A percentile compares a stretch with the other conserved stretches of the same genome.
phyloP scores from a whole-genome alignment of 2,329 filamentous ascomycete species.

The Calonectria montana region DNA sequence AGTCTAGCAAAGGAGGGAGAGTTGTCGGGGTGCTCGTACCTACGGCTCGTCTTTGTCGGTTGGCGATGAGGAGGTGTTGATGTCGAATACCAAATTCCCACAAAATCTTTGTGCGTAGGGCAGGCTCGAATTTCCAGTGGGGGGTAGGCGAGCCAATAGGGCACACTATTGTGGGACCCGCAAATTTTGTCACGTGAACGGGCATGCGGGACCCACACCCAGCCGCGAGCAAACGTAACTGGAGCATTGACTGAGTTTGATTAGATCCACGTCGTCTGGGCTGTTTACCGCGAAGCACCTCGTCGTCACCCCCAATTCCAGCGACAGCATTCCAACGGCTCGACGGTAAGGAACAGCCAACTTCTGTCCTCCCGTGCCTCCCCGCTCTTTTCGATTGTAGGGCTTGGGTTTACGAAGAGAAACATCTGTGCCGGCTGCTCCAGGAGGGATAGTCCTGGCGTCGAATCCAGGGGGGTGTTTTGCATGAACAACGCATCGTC shows the following conservation, averaged over 20 bases:
- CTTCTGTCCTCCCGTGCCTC: slow-evolving; percentile 35
- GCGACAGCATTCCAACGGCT: slow-evolving; percentile 40
- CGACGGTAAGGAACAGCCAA: slow-evolving; percentile 27
- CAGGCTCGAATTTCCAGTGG: slow-evolving; percentile 50
- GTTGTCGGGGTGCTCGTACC: slow-evolving; percentile 50
- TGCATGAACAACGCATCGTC: slow-evolving; percentile 33
- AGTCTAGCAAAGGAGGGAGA: slow-evolving; percentile 29
- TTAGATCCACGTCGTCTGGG: slow-evolving; percentile 35
- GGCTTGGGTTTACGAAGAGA: slow-evolving; percentile 23
- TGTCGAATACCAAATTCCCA: slow-evolving; percentile 51
- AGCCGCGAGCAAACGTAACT: slow-evolving; percentile 32
- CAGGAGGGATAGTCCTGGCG: slow-evolving; percentile 23
- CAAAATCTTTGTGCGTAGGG: slow-evolving; percentile 58
- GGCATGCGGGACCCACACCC: slow-evolving; percentile 12
- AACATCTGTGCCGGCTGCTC: slow-evolving; percentile 28
- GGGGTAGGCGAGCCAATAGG: slow-evolving; percentile 53
- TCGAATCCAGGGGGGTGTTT: slow-evolving; percentile 34
- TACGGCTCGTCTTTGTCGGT: slow-evolving; percentile 55
- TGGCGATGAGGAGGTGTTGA: slow-evolving; percentile 53
- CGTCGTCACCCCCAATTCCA: slow-evolving; percentile 42
- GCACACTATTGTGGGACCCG: slow-evolving; percentile 13
- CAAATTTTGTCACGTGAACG: slow-evolving; percentile 42
- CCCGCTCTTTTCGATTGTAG: slow-evolving; percentile 20
- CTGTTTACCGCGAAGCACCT: slow-evolving; percentile 40
- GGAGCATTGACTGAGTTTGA: slow-evolving; percentile 31